Percentiles rank a stretch among this genome's conserved stretches.
These are phyloP conservation scores for Salix udensis DNA, from an alignment of 345 rosid genomes.

Conservation along the genomic window DNA sequence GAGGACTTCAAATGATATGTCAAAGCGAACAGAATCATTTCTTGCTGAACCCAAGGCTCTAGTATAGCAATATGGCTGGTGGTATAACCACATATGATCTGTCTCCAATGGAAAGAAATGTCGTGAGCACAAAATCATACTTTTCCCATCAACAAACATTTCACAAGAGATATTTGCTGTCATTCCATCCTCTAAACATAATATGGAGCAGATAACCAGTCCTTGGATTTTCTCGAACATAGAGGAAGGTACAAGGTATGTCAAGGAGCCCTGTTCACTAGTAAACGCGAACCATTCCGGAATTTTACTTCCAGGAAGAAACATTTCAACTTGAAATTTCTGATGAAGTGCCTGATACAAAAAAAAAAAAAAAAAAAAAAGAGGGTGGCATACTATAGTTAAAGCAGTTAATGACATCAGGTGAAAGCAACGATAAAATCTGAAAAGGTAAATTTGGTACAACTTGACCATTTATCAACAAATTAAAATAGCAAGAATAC, in stretches of 20 bases:
- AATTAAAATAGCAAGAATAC: not conserved
- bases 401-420: not conserved
- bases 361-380: not conserved
- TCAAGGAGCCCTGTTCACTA: slow-evolving; percentile 4
- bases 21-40: too few species aligned
- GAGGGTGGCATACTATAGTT: not conserved
- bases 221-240: not conserved
- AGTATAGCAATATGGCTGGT: not conserved
- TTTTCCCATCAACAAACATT: not conserved
- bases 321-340: slow-evolving; percentile 9
- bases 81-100: not conserved
- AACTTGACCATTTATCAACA: not conserved
- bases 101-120: not conserved
- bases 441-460: not conserved
- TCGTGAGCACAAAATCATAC: not conserved
- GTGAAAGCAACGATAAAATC: not conserved
- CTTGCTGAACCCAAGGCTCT: too few species aligned
- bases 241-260: slow-evolving; percentile 3
- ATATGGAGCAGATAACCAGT: not conserved
- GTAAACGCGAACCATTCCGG: slow-evolving; percentile 6
- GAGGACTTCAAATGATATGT: too few species aligned
- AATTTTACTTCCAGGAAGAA: slow-evolving; percentile 18
- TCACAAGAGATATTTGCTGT: not conserved
- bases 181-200: not conserved
- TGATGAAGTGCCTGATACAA: slow-evolving; percentile 5